phyloP scores from a whole-genome alignment of 1,139 yeast species.

The Yamadazyma buinensis region DNA sequence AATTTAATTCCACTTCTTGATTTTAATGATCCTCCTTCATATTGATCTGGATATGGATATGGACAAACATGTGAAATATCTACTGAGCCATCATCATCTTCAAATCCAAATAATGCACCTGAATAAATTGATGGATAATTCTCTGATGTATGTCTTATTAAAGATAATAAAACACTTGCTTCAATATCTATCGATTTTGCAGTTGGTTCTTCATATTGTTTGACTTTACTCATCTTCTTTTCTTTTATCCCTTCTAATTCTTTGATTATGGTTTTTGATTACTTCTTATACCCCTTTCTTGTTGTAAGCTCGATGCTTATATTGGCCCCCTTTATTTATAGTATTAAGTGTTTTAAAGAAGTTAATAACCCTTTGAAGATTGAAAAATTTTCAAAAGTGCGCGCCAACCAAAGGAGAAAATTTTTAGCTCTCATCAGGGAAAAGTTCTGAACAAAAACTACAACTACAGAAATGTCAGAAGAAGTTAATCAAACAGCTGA shows the following conservation, averaged over 20 bases:
- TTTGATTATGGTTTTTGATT: no score
- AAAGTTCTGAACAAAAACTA: no score
- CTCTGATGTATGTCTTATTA: slow-evolving; percentile 72
- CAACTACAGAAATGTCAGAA: slow-evolving; percentile 1
- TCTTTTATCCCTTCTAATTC: no score
- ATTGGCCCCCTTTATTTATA: no score
- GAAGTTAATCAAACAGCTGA: slow-evolving; percentile 63
- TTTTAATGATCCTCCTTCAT: slow-evolving; percentile 51
- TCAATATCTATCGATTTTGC: slow-evolving; percentile 46
- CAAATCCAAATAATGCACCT: slow-evolving; percentile 78
- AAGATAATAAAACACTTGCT: slow-evolving; percentile 63
- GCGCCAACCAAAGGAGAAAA: no score
- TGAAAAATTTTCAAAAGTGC: no score
- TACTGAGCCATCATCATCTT: slow-evolving; percentile 50
- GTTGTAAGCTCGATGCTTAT: no score
- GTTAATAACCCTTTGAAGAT: no score
- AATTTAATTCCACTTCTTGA: slow-evolving; percentile 63
- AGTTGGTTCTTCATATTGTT: slow-evolving; percentile 36
- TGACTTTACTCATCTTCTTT: slow-evolving; percentile 1
- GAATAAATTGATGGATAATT: slow-evolving; percentile 63
- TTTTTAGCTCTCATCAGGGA: no score
- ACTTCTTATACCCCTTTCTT: no score
- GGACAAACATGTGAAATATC: slow-evolving; percentile 68
- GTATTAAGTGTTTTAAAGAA: no score
- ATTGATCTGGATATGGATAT: slow-evolving; percentile 51